Base-by-base conservation (phyloP, 768 basidiomycete genomes). In the Tephrocybe sp. region DNA sequence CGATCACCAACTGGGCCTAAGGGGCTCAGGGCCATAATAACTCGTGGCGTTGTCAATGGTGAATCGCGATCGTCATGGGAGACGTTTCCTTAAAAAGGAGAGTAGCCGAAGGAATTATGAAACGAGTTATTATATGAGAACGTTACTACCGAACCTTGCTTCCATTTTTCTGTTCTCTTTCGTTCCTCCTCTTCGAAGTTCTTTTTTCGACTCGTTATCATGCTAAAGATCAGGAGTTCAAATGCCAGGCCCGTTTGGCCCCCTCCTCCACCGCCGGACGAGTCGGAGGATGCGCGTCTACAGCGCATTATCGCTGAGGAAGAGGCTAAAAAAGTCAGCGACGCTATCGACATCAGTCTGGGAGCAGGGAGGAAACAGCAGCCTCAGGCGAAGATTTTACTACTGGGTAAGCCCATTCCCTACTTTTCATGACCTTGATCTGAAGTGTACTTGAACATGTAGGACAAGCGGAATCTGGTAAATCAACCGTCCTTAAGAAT, bases 391-490 rank as follows among this genome's bases (percentile, higher is more conserved):
- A 81, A 78, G 62, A 72, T 84, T 13, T 68, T 86, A 19, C 68
- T 86, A 36, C 71, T 85, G 34, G 84, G 83, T 83, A 39, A 42
- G 78, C 60, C 9, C 10, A 17, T 16, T 35, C 42, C 22, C 38
- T 32, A 39, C 26, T 12, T 20, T 44, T 35, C 19, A 23, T 5
- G 17, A 16, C 5, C 10, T 33, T n/a, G 12, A 34, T 34, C 39
- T 49, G 35, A 50, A 43, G 31, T 34, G 16, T 17, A 6, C n/a
- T 39, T 5, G 22, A 30, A 35, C 43, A 36, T 45, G 1, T 42
- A 84, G 83, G 84, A 42, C 84, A 84, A 63, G 79, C 83, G 30
- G 83, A 85, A 67, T 81, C 82, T 5, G 84, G 84, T 26, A 85
- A 86, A 62, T 83, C 82, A 0, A 85, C 84, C 0, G 72, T 83